Percentiles rank a stretch among this genome's conserved stretches.
phyloP scores from a whole-genome alignment of 345 rosid genomes.

The Bruguiera gymnorhiza region DNA sequence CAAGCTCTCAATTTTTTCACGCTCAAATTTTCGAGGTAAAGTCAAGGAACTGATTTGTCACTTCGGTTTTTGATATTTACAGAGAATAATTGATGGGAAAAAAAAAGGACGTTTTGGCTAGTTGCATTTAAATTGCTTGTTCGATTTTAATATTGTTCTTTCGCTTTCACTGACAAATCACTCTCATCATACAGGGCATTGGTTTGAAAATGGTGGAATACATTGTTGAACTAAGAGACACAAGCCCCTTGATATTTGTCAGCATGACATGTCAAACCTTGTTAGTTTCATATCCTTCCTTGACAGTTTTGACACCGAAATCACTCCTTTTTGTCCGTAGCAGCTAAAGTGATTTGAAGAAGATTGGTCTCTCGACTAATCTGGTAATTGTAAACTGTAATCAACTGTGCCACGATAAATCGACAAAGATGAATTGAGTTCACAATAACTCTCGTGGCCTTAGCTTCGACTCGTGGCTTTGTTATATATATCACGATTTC shows the following conservation, averaged over 20 bases:
- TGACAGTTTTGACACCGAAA: not conserved
- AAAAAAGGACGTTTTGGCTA: slow-evolving; percentile 46
- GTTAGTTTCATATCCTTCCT: not conserved
- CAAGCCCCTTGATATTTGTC: slow-evolving; percentile 64
- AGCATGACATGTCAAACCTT: not conserved
- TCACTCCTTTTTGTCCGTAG: slow-evolving; percentile 4
- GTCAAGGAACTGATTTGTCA: slow-evolving; percentile 13
- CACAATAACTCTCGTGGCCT: too few relatives aligned
- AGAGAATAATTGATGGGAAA: slow-evolving; percentile 68
- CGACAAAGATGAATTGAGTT: not conserved
- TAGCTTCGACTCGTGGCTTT: not conserved
- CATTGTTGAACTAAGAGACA: slow-evolving; percentile 59
- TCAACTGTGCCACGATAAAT: not conserved
- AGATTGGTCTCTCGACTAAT: slow-evolving; percentile 80
- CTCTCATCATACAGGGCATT: slow-evolving; percentile 49
- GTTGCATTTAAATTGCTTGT: not conserved
- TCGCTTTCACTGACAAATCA: not conserved
- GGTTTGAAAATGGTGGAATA: slow-evolving; percentile 72
- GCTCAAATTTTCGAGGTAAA: not conserved
- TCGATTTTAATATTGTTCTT: not conserved
- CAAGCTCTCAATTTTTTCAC: not conserved
- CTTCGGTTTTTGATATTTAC: slow-evolving; percentile 20
- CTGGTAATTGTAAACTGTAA: slow-evolving; percentile 26
- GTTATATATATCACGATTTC: not conserved
- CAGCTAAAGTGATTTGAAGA: slow-evolving; percentile 73